Base-by-base conservation (phyloP, 805 yeast species). In the Nakazawaea ernobii region DNA sequence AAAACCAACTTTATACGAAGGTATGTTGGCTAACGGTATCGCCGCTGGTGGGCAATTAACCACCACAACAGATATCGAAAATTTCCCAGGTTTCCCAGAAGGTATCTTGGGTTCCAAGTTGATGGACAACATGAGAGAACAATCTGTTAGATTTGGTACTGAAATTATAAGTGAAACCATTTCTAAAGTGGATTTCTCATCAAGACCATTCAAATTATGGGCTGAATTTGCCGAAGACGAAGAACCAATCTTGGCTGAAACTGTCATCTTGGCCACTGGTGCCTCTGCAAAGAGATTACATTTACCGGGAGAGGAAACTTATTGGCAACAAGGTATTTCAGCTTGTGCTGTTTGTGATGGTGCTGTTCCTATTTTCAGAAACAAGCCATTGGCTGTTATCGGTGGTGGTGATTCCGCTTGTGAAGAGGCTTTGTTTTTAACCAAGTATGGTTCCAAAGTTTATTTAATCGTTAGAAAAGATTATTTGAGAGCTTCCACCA, bases 311-410 rank as follows among this genome's bases (percentile, higher is more conserved):
- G 99, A 94, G 74, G 98, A 94, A 56, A 77, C 79, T 32, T 94
- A 94, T 80, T 94, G 99, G 99, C 99, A 94, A 75, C 86, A 85
- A 67, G 99, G 99, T 68, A 94, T 94, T 57, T 87, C 96, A 57
- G 99, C 99, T 14, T 94, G 99, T 76, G 99, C 99, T 36, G 99
- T 94, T 53, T 94, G 99, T 73, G 99, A 94, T 66, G 99, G 99
- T 70, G 99, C 99, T 32, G 95, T 94, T 43, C 99, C 99, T 59
- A 91, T 94, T 59, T 94, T 94, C 76, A 87, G 98, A 77, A 86
- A 94, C 77, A 86, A 90, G 71, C 98, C 99, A 35, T 79, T 94
- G 65, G 98, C 97, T 26, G 99, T 94, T 49, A 75, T 94, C 57
- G 99, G 99, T 51, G 99, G 99, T 57, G 99, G 99, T 68, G 99